Base-by-base conservation (phyloP, 208 protist genomes). In the Acanthamoeba polyphaga region DNA sequence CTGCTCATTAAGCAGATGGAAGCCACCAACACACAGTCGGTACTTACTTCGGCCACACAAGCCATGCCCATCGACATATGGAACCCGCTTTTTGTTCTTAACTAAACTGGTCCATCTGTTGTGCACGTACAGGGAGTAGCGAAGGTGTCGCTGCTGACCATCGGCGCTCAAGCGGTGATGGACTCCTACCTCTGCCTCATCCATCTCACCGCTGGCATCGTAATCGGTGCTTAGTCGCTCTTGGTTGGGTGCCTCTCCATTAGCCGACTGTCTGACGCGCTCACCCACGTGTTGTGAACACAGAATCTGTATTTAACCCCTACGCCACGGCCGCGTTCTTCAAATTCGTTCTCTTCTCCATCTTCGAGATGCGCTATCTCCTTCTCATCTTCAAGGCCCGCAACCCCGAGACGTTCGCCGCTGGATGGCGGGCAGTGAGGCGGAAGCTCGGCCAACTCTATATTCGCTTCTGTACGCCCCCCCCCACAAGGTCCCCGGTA, bases 351-450 rank as follows among this genome's bases (percentile, higher is more conserved):
- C 92, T 95, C 9, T 97, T 97, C 68, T 94, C 96, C 46, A 92
- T 98, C 64, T 97, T 96, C 70, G 96, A 97, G 78, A 97, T 98
- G 96, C 62, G 96, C n/a, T 98, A 97, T 58, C 78, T 98, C 43
- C 80, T 97, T 12, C 76, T 94, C 19, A 97, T 98, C 58, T 97
- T 97, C 60, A 97, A 97, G 43, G 94, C 97, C 7, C 72, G 91
- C 17, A 72, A 94, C 58, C 97, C 97, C n/a, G 80, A 96, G 55
- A 89, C 66, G 19, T 96, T 96, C 58, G 62, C 92, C 38, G 64
- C 74, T n/a, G 92, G 96, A 58, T 95, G 53, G 55, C 58, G 55
- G 53, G 78, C 88, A 19, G 58, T 96, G 49, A 82, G 96, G n/a
- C 58, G 95, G 27, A 92, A 96, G 78, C 95, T 96, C 58, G 95